Evolutionary conservation across 768 basidiomycete species (phyloP), one percentile per base, ranked within the genome.

Genomic region (Arthromyces matolae): DNA sequence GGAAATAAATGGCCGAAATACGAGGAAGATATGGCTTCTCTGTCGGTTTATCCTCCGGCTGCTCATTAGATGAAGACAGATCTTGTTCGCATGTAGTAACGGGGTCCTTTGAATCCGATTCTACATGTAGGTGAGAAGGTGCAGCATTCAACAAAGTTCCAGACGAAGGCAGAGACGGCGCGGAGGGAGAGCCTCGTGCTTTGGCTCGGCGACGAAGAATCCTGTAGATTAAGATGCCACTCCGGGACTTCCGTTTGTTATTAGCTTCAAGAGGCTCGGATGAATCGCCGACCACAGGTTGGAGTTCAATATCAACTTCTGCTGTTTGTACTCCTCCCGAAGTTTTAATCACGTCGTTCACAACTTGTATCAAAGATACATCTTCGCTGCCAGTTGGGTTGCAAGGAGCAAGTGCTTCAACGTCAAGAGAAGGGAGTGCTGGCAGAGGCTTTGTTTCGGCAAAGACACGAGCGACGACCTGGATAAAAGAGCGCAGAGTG

Each of bases 401-500:
- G n/a, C n/a, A n/a, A n/a, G n/a, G n/a, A n/a, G n/a, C n/a, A 8
- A 27, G 29, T 3, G 45, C 20, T 8, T 45, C 32, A n/a, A n/a
- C 19, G 44, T 37, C 24, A 45, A 24, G 12, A 33, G 12, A 20
- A 28, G 48, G 58, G 16, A 64, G 60, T 40, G 61, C 59, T 31
- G 46, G 51, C 24, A 68, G 60, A 20, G 59, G 59, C 36, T 60
- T 58, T 8, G 25, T 48, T 8, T 44, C 35, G 2, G 48, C 59
- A 25, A 61, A 51, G 20, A 69, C 58, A 13, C 50, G 53, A 34
- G 63, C 65, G 3, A 63, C 67, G 24, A 59, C 54, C 22, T 51
- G 51, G 41, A 73, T 56, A 45, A 69, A 64, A 9, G 43, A 43
- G 47, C 59, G 67, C 48, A 73, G 57, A 45, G 54, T 59, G 1